Evolutionary conservation across 1,284 basidiomycete genomes (phyloP), one percentile per base, ranked within the genome.

Genomic region (Fomitopsis palustris): DNA sequence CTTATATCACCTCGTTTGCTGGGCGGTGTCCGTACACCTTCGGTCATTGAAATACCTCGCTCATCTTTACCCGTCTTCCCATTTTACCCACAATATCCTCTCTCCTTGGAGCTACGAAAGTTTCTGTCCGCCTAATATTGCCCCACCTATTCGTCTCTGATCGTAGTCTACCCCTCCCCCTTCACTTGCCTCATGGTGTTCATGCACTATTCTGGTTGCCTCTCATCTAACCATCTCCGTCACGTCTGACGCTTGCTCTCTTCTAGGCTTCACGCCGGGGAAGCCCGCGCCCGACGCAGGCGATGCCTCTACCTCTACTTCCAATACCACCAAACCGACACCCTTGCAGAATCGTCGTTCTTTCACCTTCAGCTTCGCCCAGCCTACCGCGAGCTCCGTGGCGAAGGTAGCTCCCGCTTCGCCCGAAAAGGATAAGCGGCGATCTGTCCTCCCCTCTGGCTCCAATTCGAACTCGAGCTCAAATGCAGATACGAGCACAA

Each of bases 341-440:
- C 49, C 31, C 5, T 21, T 52, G 4, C 17, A 29, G n/a, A 17
- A 37, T n/a, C 49, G 49, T 4, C 31, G 49, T 10, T 35, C 49
- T 6, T 37, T 52, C 49, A 67, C 67, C 23, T 62, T 68, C 39
- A 66, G 69, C 2, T 69, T 71, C 58, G 70, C 72, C 3, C 65
- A 62, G 43, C 70, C 72, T n/a, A 74, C 73, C 3, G 57, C 69
- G 1, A 71, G 69, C 31, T 74, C 73, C 4, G 57, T 61, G 17
- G 67, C 64, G 23, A 74, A 69, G 59, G 56, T 65, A 9, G 56
- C 56, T 16, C 56, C 56, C 4, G 27, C 58, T 17, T 69, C 70
- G 8, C 68, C 68, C 4, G 49, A 55, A 19, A 68, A 65, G 54
- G 49, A 55, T 16, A 68, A 66, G 56, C 58, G 62, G 2, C 55